Evolutionary conservation across 78 protist species (phyloP).

Genomic region (Dictyostelium purpureum): DNA sequence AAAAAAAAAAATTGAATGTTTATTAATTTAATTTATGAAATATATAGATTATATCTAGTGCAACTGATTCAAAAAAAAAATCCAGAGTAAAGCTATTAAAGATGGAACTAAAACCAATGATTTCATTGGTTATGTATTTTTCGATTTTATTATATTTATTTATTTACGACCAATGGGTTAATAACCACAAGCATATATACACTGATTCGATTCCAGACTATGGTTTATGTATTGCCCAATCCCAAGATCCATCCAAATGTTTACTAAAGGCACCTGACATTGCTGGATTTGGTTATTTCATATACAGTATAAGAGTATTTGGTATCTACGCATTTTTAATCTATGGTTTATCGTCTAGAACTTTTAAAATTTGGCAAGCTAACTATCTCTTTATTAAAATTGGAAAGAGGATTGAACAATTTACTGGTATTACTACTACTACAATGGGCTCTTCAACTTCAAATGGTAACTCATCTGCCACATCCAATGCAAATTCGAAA

Average conservation of each 20-base stretch:
- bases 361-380: slow-evolving; percentile 16
- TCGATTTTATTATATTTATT: slow-evolving; percentile 16
- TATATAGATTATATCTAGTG: neutral
- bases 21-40: neutral
- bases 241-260: neutral
- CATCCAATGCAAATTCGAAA: too few species aligned
- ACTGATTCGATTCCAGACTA: neutral
- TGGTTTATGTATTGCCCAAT: neutral
- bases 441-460: neutral
- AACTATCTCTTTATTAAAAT: neutral
- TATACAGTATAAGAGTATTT: slow-evolving; percentile 16
- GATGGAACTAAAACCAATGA: slow-evolving; percentile 41
- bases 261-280: slow-evolving; percentile 3
- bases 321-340: slow-evolving; percentile 18
- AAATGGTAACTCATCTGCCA: neutral
- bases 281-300: slow-evolving; percentile 22
- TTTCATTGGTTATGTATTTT: slow-evolving; percentile 12
- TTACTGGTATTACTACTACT: neutral
- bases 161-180: slow-evolving; percentile 2
- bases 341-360: neutral
- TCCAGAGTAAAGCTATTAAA: neutral
- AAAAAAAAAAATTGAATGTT: neutral
- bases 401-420: neutral
- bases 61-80: neutral
- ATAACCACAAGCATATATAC: neutral